A percentile compares a stretch with the other conserved stretches of the same genome.
These are phyloP conservation scores for Umbelopsis sp. DNA, from an alignment of 192 early-diverging fungal genomes.

Conservation along the genomic window DNA sequence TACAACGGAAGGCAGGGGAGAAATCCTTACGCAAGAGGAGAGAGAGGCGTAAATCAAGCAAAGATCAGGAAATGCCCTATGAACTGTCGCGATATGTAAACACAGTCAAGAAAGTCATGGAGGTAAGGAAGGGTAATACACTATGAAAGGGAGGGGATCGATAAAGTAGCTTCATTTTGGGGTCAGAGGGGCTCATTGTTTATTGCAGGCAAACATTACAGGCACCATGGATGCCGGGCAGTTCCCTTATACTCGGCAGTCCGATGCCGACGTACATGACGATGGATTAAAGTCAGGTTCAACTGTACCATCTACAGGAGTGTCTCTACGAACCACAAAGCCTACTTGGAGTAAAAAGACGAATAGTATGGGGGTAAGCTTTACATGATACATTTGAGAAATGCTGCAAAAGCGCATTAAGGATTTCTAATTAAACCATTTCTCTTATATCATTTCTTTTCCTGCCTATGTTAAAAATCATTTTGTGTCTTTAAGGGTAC, in stretches of 20 bases:
- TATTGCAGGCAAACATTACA: slow-evolving; percentile 48
- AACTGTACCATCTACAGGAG: slow-evolving; percentile 33
- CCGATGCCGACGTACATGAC: slow-evolving; percentile 50
- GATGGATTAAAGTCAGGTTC: slow-evolving; percentile 22
- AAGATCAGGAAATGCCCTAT: slow-evolving; percentile 61
- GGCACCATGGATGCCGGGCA: slow-evolving; percentile 51
- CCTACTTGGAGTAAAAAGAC: slow-evolving; percentile 27
- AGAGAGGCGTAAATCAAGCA: slow-evolving; percentile 48
- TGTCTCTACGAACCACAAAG: slow-evolving; percentile 42
- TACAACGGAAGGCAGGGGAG: slow-evolving; percentile 47
- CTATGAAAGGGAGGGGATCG: not conserved
- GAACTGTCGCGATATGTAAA: slow-evolving; percentile 80
- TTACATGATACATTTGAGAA: not conserved
- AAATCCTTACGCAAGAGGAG: slow-evolving; percentile 51
- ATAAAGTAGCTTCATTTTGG: not conserved
- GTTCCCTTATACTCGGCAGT: slow-evolving; percentile 64
- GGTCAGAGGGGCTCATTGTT: not conserved
- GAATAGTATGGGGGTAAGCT: slow-evolving; percentile 10
- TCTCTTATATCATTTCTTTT: too few species aligned
- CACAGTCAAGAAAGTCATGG: slow-evolving; percentile 62
- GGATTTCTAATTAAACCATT: not conserved
- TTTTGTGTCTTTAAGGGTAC: slow-evolving; percentile 14
- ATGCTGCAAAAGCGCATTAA: not conserved
- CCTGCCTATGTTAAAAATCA: not conserved
- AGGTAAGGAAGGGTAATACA: slow-evolving; percentile 16